A percentile compares a stretch with the other conserved stretches of the same genome.
These are phyloP conservation scores for Euphorbia celastroides DNA, from an alignment of 441 rosid genomes.

Conservation along the genomic window DNA sequence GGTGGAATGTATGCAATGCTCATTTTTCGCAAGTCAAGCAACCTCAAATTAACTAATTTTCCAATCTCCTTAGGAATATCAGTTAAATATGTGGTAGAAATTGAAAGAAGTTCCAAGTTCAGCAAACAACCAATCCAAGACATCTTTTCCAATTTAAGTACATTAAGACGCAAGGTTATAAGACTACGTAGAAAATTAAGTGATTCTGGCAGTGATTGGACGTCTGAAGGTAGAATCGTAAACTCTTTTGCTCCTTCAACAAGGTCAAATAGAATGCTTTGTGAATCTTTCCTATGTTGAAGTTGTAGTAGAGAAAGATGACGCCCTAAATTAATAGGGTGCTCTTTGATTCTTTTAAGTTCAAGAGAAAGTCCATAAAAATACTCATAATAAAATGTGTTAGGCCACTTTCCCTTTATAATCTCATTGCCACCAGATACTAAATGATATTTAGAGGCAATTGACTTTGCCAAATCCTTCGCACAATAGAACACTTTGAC, in stretches of 20 bases:
- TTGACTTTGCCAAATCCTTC: not conserved
- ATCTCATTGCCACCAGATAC: not conserved
- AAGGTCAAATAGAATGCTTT: not conserved
- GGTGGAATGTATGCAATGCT: not conserved
- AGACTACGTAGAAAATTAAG: slow-evolving; percentile 2
- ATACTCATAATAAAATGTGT: not conserved
- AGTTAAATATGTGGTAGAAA: not conserved
- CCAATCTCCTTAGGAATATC: not conserved
- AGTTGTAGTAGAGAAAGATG: slow-evolving; percentile 3
- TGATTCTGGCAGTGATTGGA: not conserved
- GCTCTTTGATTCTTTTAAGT: not conserved
- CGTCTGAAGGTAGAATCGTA: not conserved
- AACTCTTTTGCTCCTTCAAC: not conserved
- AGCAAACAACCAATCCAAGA: not conserved
- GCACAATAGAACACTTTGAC: not conserved
- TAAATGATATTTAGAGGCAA: slow-evolving; percentile 1
- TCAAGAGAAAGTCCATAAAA: slow-evolving; percentile 8
- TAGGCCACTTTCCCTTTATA: not conserved
- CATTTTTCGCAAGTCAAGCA: not conserved
- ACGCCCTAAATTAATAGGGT: not conserved
- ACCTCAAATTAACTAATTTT: not conserved
- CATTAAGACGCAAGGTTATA: not conserved
- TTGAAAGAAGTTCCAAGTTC: not conserved
- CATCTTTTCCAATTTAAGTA: not conserved
- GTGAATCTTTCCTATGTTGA: not conserved